Base-by-base conservation (phyloP, 176 grass and related monocot genomes). In the Guadua angustifolia region DNA sequence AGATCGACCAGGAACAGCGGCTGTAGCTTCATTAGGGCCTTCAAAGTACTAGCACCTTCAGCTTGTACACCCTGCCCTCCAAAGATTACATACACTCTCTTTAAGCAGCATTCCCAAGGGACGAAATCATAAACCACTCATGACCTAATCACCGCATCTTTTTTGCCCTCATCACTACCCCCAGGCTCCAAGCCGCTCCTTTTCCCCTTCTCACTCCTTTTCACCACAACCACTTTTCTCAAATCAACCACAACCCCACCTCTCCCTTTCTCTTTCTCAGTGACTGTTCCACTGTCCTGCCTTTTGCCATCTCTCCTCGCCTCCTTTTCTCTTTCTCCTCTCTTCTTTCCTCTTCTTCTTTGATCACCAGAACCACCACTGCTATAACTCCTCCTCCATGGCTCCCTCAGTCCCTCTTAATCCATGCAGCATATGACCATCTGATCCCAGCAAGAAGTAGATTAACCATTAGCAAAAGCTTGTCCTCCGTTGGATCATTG, bases 61-160 rank as follows among this genome's bases (percentile, higher is more conserved):
- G 79, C 83, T 62, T 82, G 66, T 78, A 89, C 79, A 32, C 73
- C 56, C 88, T 51, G 73, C 66, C 72, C 66, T 76, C 16, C 42
- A 78, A 82, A 82, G 21, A 13, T 86, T 71, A 62, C 56, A 66
- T 44, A 3, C 33, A 22, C 79, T 49, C 22, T 73, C 60, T 85
- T 79, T 80, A 87, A 80, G 85, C 89, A 77, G 69, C 89, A 90
- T 84, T 90, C 89, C 89, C 89, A 87, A 78, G 69, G 80, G 80
- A 86, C 79, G 80, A 93, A 91, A 97, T 97, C 90, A 97, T 94
- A 91, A 87, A 89, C 83, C 92, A 97, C 92, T 94, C 92, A 97
- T 94, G 88, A 90, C 84, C 92, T 94, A 97, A 97, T 97, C 92
- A 91, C 81, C 66, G 43, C 80, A 53, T 69, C 79, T 75, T 90